These are phyloP conservation scores for Pseudocercospora cruenta DNA, from an alignment of 2,329 filamentous ascomycete species.

Conservation along the genomic window DNA sequence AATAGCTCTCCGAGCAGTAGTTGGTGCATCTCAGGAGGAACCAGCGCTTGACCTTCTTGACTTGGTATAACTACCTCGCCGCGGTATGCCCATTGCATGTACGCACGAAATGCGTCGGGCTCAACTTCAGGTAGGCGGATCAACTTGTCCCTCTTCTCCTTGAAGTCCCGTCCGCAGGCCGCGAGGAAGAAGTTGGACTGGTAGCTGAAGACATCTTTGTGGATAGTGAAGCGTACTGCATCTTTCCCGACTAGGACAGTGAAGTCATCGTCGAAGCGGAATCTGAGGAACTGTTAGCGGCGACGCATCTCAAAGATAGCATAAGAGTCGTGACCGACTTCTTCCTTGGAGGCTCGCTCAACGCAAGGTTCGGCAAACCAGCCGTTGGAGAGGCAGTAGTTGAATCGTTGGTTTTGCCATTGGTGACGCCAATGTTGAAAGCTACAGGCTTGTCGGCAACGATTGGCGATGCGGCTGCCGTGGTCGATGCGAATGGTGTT, in stretches of 20 bases:
- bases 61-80: neutral
- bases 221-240: slow-evolving; percentile 11
- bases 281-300: neutral
- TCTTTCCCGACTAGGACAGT: slow-evolving; percentile 13
- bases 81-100: slow-evolving; percentile 26
- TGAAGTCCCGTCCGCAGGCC: slow-evolving; percentile 15
- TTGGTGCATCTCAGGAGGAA: too few species aligned
- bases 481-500: too few species aligned
- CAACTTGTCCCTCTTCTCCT: slow-evolving; percentile 17
- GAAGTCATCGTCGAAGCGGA: slow-evolving; percentile 8
- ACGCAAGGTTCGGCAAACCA: too few species aligned
- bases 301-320: too few species aligned
- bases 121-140: slow-evolving; percentile 19
- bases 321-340: too few species aligned
- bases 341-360: too few species aligned
- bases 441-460: too few species aligned
- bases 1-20: neutral
- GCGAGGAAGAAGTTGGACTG: slow-evolving; percentile 23
- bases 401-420: too few species aligned
- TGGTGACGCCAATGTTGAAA: too few species aligned
- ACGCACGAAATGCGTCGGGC: slow-evolving; percentile 12
- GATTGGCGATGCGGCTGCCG: too few species aligned
- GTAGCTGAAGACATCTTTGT: slow-evolving; percentile 19
- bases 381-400: too few species aligned
- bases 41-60: too few species aligned